Conservation (phyloP, 2,329 filamentous ascomycete species). For the Lithohypha guttulata region DNA sequence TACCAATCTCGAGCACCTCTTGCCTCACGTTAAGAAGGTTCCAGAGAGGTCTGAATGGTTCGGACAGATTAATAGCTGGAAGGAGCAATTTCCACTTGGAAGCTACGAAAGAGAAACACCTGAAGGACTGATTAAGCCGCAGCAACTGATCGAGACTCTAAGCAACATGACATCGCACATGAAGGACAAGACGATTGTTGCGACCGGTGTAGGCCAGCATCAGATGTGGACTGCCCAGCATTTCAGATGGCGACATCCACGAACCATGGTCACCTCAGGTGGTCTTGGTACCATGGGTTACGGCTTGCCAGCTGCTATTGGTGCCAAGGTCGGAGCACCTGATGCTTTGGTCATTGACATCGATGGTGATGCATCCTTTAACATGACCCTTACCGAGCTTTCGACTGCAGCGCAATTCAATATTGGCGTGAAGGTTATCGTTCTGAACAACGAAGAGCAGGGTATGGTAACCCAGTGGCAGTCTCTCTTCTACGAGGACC, state of each 20-base stretch:
- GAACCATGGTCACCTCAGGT: constrained; percentile 92
- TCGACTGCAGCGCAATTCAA: constrained; percentile 90
- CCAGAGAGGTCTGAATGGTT: constrained; percentile 76
- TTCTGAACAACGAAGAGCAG: constrained; percentile 95
- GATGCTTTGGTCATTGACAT: constrained; percentile 88
- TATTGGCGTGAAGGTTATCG: constrained; percentile 88
- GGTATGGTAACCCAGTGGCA: constrained; percentile 99
- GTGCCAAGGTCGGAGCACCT: constrained; percentile 75
- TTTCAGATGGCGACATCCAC: constrained; percentile 84
- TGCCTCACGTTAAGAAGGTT: constrained; percentile 59
- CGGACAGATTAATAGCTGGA: constrained; percentile 79
- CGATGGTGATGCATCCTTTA: constrained; percentile 96
- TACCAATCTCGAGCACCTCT: constrained; percentile 61
- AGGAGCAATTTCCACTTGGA: constrained; percentile 74
- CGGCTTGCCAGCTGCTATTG: constrained; percentile 87
- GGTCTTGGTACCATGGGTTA: constrained; percentile 94
- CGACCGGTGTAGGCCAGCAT: constrained; percentile 93
- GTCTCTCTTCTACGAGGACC: constrained; percentile 91
- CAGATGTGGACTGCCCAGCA: constrained; percentile 99
- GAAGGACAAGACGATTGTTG: constrained; percentile 76
- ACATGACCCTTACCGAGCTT: constrained; percentile 95
- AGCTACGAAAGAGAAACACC: constrained; percentile 69
- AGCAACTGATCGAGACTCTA: constrained; percentile 81
- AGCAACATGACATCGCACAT: constrained; percentile 70
- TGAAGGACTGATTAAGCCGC: constrained; percentile 80